Conservation (phyloP, 2,329 filamentous ascomycete genomes). For the Scedosporium boydii region DNA sequence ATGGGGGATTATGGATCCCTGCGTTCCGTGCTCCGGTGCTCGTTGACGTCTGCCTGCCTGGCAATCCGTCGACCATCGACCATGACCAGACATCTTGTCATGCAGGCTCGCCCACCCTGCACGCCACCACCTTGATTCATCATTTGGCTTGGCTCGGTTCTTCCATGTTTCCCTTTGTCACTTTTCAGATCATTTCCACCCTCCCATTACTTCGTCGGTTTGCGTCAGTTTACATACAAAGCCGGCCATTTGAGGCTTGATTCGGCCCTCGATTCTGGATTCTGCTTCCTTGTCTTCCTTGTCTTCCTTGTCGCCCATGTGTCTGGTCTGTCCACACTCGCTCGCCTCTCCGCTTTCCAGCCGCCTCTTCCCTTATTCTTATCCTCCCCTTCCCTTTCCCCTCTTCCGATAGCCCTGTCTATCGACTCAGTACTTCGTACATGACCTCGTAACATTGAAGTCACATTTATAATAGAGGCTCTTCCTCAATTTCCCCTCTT, state of each 20-base stretch:
- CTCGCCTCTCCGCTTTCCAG: neutral
- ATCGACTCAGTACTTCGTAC: neutral
- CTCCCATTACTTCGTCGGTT: neutral
- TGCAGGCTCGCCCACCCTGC: neutral
- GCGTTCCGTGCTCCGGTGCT: neutral
- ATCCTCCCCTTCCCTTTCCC: neutral
- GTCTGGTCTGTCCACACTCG: neutral
- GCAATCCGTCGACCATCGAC: neutral
- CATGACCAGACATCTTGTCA: neutral
- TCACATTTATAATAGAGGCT: neutral
- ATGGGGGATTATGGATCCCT: neutral
- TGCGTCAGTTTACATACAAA: too few relatives aligned
- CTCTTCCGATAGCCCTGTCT: neutral
- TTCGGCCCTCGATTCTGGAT: too few relatives aligned
- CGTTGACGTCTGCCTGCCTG: neutral
- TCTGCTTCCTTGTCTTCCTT: too few relatives aligned
- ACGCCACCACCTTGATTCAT: neutral
- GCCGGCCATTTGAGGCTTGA: too few relatives aligned
- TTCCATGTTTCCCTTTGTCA: constrained; percentile 18
- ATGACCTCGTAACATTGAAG: neutral
- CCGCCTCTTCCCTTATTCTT: neutral
- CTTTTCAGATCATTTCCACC: constrained; percentile 18
- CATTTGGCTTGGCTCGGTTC: constrained; percentile 17
- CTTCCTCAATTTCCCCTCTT: neutral
- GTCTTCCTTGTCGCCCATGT: too few relatives aligned